Conservation (phyloP, 163 green algal species). For the Prototheca wickerhamii region DNA sequence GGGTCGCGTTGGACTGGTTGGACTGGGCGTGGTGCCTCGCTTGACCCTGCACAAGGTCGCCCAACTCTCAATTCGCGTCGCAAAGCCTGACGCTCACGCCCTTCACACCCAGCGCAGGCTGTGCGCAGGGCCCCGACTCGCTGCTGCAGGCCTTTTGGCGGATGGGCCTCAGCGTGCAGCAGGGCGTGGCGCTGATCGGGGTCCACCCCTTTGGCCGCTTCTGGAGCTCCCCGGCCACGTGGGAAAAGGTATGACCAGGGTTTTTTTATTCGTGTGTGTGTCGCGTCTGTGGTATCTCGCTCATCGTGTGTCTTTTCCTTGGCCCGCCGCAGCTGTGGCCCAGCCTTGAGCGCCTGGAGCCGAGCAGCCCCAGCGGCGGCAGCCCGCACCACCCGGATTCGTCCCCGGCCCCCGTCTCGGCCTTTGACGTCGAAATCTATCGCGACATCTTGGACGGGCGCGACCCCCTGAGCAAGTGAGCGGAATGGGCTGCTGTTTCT, state of each 20-base stretch:
- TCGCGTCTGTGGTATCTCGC: neutral
- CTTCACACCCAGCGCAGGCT: neutral
- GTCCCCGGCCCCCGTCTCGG: neutral
- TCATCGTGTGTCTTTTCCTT: neutral
- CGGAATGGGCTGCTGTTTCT: neutral
- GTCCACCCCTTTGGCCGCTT: constrained; percentile 8
- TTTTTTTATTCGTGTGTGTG: neutral
- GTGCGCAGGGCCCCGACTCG: neutral
- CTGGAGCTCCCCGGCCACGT: neutral
- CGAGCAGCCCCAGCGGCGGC: neutral
- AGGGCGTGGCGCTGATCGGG: constrained; percentile 6
- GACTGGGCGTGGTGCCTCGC: neutral
- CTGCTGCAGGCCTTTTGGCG: neutral
- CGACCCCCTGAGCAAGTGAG: constrained; percentile 5
- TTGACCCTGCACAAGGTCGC: too few relatives aligned
- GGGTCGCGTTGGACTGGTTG: neutral
- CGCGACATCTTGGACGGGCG: constrained; percentile 4
- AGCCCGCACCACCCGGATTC: neutral
- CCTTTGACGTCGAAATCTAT: constrained; percentile 5
- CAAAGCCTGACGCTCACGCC: neutral
- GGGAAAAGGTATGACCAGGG: neutral
- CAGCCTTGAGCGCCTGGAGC: neutral
- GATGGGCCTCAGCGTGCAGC: constrained; percentile 1
- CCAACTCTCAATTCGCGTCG: neutral
- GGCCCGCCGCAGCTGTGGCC: neutral